These are phyloP conservation scores for Musa troglodytarum DNA, from an alignment of 176 grass and related monocot species.

Conservation along the genomic window DNA sequence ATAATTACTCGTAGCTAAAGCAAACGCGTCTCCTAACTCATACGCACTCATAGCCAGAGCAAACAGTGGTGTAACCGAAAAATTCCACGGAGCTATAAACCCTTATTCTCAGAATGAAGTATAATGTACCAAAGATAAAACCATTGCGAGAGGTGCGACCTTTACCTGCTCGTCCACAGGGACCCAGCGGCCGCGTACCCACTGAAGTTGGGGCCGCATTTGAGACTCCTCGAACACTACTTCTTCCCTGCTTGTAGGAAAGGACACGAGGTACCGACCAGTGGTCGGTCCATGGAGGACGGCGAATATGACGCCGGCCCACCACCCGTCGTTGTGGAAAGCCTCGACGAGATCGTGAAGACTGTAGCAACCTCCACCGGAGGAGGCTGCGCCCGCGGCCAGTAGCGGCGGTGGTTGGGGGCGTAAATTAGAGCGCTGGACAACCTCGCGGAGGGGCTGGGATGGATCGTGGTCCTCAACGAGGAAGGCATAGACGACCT, in stretches of 20 bases:
- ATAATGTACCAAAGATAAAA: neutral
- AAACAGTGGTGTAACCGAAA: neutral
- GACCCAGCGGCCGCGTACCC: slow-evolving; percentile 31
- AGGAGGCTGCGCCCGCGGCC: neutral
- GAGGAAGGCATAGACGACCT: slow-evolving; percentile 34
- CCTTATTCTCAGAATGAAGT: too few relatives aligned
- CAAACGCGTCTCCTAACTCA: neutral
- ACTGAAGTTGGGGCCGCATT: slow-evolving; percentile 43
- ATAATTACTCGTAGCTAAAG: neutral
- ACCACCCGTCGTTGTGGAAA: slow-evolving; percentile 72
- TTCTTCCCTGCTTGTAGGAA: slow-evolving; percentile 52
- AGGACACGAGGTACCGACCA: slow-evolving; percentile 31
- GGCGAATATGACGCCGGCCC: slow-evolving; percentile 41
- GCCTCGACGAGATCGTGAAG: slow-evolving; percentile 50
- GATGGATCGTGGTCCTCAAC: slow-evolving; percentile 27
- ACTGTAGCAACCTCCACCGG: neutral
- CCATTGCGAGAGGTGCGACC: neutral
- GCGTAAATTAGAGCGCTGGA: slow-evolving; percentile 15
- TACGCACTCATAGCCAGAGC: neutral
- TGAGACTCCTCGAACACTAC: slow-evolving; percentile 22
- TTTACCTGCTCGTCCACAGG: slow-evolving; percentile 9
- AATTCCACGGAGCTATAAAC: neutral
- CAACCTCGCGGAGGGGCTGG: slow-evolving; percentile 29
- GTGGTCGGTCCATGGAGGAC: neutral
- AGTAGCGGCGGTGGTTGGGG: slow-evolving; percentile 26